Base-by-base conservation (phyloP, 345 rosid species). In the Physaria fendleri region DNA sequence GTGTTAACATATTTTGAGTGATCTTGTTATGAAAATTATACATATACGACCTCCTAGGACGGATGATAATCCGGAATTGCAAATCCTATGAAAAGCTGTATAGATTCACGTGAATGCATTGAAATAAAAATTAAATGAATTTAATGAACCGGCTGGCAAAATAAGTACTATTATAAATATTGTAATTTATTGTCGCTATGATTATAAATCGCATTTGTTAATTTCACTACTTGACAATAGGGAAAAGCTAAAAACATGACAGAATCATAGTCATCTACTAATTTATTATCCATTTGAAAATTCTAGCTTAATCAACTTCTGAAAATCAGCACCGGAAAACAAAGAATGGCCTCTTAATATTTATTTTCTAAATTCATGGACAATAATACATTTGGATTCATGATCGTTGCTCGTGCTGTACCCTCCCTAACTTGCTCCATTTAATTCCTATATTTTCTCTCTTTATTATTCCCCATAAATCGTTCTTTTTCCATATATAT, bases 21-120 rank as follows among this genome's bases (percentile, higher is more conserved):
- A 8, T 13, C 17, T 37, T 14, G 14, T 46, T 48, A 27, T 49
- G 20, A 38, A 13, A 24, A 27, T 1, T 29, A 29, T 33, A 42
- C 8, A 42, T 17, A 28, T 56, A 20, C 58, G 47, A 56, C 18
- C 64, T 68, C 73, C 73, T 60, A 68, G 67, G 67, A 68, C 73
- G 73, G 73, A 68, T 35, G 61, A 52, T 62, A 68, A 68, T 68
- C 73, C 67, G 73, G 67, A 60, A 68, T 8, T 27, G 49, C 62
- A 68, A 56, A 60, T 27, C 22, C 42, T 52, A 68, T 35, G 49
- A 59, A 60, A 68, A 68, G 40, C 27, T 60, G 56, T 43, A 52
- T 13, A 44, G 23, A 33, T 43, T 52, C 67, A 60, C 55, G 56
- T 60, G 47, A 59, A 23, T 59, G 6, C 38, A 13, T 4, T 17